Percentiles rank a stretch among this genome's conserved stretches.
Conservation (phyloP, 305 asterid species). For the Solanum hybrid region DNA sequence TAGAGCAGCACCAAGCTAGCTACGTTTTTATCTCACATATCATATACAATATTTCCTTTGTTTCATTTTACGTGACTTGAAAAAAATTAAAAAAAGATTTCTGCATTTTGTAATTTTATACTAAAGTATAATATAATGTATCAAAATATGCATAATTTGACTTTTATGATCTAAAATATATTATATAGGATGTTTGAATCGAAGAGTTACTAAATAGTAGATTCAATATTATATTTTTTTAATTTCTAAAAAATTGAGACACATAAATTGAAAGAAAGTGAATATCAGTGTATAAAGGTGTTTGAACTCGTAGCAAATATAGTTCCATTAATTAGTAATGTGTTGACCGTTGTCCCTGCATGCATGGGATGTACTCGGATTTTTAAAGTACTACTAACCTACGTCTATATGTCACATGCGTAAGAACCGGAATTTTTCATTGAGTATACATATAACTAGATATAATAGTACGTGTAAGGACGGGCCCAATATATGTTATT, state of each 20-base stretch:
- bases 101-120: not conserved
- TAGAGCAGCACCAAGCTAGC: not conserved
- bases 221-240: not conserved
- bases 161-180: not conserved
- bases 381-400: not conserved
- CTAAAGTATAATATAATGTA: not conserved
- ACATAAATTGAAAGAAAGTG: not conserved
- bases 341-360: not conserved
- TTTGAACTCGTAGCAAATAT: not conserved
- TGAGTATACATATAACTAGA: too few species aligned
- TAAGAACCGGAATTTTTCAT: not conserved
- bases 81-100: not conserved
- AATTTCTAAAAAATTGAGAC: not conserved
- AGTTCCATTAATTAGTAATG: not conserved
- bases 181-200: not conserved
- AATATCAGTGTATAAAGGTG: not conserved
- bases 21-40: not conserved
- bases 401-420: not conserved
- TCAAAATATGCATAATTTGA: not conserved
- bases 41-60: not conserved
- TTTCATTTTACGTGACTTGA: not conserved
- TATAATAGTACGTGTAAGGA: too few species aligned
- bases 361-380: not conserved
- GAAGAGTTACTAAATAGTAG: not conserved
- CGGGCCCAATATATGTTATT: too few species aligned